Conservation (phyloP, 768 basidiomycete species). For the Kwoniella sp. region DNA sequence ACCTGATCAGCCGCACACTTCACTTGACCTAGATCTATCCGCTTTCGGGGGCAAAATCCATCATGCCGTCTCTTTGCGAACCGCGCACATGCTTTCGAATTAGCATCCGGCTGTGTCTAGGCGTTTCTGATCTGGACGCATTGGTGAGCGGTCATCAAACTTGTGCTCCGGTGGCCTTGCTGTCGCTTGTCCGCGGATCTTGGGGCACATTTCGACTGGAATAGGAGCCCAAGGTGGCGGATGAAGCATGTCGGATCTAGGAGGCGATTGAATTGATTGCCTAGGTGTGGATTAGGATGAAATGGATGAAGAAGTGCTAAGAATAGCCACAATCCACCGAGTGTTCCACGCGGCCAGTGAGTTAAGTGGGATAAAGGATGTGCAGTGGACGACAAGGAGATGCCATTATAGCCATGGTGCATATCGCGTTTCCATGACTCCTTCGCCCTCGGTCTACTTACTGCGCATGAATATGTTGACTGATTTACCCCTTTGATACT, state of each 20-base stretch:
- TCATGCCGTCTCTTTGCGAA: background rate
- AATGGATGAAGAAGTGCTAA: background rate
- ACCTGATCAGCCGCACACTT: background rate
- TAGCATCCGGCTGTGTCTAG: background rate
- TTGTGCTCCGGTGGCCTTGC: background rate
- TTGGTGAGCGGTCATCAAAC: background rate
- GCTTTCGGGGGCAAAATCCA: background rate
- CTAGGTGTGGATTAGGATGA: too few relatives aligned
- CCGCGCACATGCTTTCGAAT: background rate
- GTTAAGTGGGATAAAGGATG: background rate
- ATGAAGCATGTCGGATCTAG: too few relatives aligned
- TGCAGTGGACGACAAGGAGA: background rate
- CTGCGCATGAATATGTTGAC: background rate
- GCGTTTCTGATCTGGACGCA: background rate
- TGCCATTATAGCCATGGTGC: background rate
- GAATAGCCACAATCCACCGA: background rate
- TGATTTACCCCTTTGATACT: background rate
- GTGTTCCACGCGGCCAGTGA: too few relatives aligned
- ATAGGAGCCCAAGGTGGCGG: too few relatives aligned
- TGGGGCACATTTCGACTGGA: background rate
- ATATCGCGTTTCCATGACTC: background rate
- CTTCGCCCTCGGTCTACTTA: constrained; percentile 1
- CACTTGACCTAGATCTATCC: background rate
- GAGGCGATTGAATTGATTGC: too few relatives aligned
- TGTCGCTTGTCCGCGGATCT: background rate